These are phyloP conservation scores for Oryza officinalis DNA, from an alignment of 176 grass and related monocot species.

Conservation along the genomic window DNA sequence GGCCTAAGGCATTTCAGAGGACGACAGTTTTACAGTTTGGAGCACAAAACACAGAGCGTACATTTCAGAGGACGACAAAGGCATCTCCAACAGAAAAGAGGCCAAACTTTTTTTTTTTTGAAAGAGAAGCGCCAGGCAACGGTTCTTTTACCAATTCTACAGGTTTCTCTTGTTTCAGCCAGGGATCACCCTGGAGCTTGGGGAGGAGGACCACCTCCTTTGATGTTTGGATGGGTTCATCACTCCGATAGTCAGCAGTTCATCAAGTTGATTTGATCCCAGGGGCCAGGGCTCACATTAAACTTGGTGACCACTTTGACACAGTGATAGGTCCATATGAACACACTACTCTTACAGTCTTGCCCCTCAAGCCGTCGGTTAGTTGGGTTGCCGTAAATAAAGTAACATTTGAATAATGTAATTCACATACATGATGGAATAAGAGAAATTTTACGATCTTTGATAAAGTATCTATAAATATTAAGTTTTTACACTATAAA, in stretches of 20 bases:
- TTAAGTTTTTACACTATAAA: no score
- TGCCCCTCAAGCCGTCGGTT: neutral
- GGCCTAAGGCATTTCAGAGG: no score
- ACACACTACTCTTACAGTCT: neutral
- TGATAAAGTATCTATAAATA: no score
- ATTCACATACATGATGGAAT: no score
- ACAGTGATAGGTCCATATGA: neutral
- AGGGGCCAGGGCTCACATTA: no score
- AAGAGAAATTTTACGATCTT: no score
- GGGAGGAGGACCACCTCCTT: neutral
- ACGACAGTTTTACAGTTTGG: no score
- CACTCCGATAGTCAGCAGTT: neutral
- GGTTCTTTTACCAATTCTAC: neutral
- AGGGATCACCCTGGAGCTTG: neutral
- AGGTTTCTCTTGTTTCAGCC: neutral
- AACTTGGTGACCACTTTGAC: neutral
- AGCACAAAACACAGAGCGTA: no score
- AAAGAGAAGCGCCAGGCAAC: neutral
- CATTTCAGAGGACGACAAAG: no score
- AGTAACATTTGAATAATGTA: no score
- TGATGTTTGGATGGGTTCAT: neutral
- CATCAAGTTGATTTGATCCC: neutral
- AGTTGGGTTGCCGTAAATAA: no score
- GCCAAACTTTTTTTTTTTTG: no score
- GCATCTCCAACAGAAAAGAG: neutral